A percentile compares a stretch with the other conserved stretches of the same genome.
These are phyloP conservation scores for Begonia masoniana DNA, from an alignment of 306 rosid genomes.

Conservation along the genomic window DNA sequence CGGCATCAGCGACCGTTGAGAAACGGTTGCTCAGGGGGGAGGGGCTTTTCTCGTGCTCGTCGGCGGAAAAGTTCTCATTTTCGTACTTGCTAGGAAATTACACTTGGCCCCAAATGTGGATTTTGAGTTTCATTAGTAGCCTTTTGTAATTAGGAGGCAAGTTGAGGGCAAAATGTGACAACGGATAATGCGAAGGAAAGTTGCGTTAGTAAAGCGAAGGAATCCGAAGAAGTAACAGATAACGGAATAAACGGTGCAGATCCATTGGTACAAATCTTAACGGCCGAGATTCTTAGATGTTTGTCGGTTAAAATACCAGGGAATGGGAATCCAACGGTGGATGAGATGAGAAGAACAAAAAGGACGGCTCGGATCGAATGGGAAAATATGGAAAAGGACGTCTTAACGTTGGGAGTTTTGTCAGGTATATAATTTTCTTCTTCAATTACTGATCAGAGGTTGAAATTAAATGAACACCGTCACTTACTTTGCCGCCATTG, in stretches of 20 bases:
- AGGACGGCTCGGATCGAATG: constrained; percentile 25
- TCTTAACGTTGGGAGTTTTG: constrained; percentile 12
- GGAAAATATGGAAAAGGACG: neutral
- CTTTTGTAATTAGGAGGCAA: neutral
- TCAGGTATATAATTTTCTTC: constrained; percentile 1
- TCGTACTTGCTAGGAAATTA: neutral
- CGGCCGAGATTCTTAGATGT: constrained; percentile 26
- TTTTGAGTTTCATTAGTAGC: no score
- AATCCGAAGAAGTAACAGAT: constrained; percentile 29
- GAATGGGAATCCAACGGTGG: constrained; percentile 26
- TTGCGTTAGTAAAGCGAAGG: constrained; percentile 7
- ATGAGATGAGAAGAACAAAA: neutral
- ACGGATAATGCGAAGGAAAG: neutral
- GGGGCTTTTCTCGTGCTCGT: constrained; percentile 1
- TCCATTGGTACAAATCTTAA: constrained; percentile 39
- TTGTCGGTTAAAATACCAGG: constrained; percentile 6
- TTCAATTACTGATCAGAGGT: neutral
- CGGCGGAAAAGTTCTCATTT: constrained; percentile 11
- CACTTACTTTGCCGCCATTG: constrained; percentile 70
- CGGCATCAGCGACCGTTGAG: no score
- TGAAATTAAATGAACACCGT: neutral
- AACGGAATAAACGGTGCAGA: constrained; percentile 67
- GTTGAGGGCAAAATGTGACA: constrained; percentile 22
- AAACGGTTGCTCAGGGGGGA: constrained; percentile 13
- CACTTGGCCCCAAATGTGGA: no score